Percentiles rank a stretch among this genome's conserved stretches.
Conservation (phyloP, 352 stramenopile genomes). For the Pythium myriotylum region DNA sequence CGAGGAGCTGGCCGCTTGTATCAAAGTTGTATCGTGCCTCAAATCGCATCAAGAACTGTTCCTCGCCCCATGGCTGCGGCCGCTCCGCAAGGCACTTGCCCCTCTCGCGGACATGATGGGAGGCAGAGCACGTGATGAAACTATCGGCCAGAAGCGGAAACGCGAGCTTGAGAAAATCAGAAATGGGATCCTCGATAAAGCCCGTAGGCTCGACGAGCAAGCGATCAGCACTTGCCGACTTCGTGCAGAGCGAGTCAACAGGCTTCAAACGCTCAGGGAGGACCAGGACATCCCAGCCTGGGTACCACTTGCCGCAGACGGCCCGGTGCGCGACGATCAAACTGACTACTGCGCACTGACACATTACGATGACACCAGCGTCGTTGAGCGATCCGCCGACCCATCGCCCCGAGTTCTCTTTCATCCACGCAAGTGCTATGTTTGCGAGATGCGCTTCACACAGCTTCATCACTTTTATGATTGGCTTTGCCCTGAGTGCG, state of each 20-base stretch:
- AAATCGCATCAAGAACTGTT: constrained; percentile 48
- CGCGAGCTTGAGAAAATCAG: constrained; percentile 46
- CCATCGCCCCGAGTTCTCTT: no score
- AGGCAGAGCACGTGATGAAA: constrained; percentile 56
- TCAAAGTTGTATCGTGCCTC: constrained; percentile 57
- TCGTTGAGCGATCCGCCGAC: no score
- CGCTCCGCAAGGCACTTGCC: constrained; percentile 69
- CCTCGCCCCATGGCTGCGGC: constrained; percentile 60
- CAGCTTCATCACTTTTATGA: constrained; percentile 96
- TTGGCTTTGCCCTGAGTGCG: constrained; percentile 92
- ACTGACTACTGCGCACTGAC: no score
- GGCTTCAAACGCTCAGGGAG: constrained; percentile 87
- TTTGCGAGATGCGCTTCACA: constrained; percentile 93
- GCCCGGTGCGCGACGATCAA: constrained; percentile 61
- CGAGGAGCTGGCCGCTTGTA: constrained; percentile 47
- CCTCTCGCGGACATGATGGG: constrained; percentile 71
- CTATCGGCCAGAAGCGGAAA: constrained; percentile 74
- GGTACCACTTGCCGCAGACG: constrained; percentile 90
- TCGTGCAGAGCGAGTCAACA: constrained; percentile 14
- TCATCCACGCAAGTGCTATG: constrained; percentile 93
- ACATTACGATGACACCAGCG: no score
- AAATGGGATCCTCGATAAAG: constrained; percentile 50
- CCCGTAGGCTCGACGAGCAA: constrained; percentile 53
- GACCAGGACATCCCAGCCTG: constrained; percentile 48
- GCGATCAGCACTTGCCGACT: constrained; percentile 2